A percentile compares a stretch with the other conserved stretches of the same genome.
Evolutionary conservation across 176 grass and related monocot genomes (phyloP).

Genomic region (Microstegium vimineum): DNA sequence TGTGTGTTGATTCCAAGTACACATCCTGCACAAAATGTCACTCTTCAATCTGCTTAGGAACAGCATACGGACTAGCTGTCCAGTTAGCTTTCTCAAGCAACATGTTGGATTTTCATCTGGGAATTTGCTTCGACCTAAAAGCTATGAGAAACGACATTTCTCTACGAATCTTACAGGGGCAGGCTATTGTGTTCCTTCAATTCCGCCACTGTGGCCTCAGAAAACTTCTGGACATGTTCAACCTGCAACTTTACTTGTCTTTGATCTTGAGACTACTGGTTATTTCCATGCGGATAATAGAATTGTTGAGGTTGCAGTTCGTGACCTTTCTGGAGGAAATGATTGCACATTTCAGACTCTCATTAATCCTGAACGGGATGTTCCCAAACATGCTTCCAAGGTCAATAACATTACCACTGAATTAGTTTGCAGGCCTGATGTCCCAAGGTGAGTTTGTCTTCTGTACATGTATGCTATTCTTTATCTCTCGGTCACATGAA

Average conservation of each 20-base stretch:
- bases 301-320: conserved; percentile 69
- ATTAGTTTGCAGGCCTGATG: conserved; percentile 59
- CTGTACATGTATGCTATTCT: neutral
- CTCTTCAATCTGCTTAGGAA: conserved; percentile 54
- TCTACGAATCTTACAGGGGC: conserved; percentile 10
- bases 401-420: conserved; percentile 35
- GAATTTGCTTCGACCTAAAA: conserved; percentile 31
- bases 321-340: conserved; percentile 73
- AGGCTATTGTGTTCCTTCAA: conserved; percentile 35
- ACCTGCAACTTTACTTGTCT: conserved; percentile 59
- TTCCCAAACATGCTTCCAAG: neutral
- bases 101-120: conserved; percentile 24
- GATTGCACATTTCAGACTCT: conserved; percentile 83
- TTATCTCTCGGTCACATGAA: neutral
- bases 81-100: conserved; percentile 29
- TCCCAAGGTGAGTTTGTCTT: conserved; percentile 56
- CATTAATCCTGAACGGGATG: conserved; percentile 53
- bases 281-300: conserved; percentile 28
- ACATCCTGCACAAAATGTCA: conserved; percentile 43
- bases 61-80: conserved; percentile 9
- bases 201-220: conserved; percentile 7
- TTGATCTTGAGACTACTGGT: conserved; percentile 83
- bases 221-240: conserved; percentile 24
- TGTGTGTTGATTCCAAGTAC: conserved; percentile 17
- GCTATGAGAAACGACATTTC: conserved; percentile 31